phyloP scores from a whole-genome alignment of 78 protist species.

The Dictyostelium discoideum region dicty_2.7 NC_007089.4:1314501-1315000 shows the following conservation, averaged over 20 bases:
- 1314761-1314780: neutral
- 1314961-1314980: neutral
- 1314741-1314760: constrained; percentile 58
- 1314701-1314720: constrained; percentile 18
- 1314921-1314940: neutral
- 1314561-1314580: neutral
- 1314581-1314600: constrained; percentile 24
- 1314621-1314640: constrained; percentile 41
- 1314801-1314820: neutral
- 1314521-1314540: constrained; percentile 19
- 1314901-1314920: neutral
- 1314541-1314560: neutral
- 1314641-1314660: constrained; percentile 6
- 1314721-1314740: constrained; percentile 22
- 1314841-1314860: neutral
- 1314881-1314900: neutral
- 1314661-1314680: constrained; percentile 1
- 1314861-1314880: neutral
- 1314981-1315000: constrained; percentile 1
- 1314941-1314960: neutral
- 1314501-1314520: neutral
- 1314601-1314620: constrained; percentile 38
- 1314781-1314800: neutral
- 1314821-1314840: neutral
- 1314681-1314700: constrained; percentile 29